phyloP scores from a whole-genome alignment of 768 basidiomycete species.

The Cubamyces sp. region DNA sequence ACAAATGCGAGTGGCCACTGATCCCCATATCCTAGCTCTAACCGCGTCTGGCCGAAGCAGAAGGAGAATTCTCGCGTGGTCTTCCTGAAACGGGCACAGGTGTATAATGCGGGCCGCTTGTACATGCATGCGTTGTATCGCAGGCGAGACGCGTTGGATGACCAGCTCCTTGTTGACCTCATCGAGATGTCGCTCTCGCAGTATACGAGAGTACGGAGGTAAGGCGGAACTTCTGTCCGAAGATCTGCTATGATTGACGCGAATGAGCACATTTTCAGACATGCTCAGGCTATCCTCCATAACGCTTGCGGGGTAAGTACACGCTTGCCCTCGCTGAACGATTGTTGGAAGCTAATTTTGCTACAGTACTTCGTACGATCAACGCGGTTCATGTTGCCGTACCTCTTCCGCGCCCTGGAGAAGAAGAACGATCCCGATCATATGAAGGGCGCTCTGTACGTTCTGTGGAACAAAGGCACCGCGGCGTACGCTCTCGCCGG shows the following conservation, averaged over 20 bases:
- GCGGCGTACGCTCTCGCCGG: constrained; percentile 74
- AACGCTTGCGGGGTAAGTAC: constrained; percentile 63
- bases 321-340: not conserved
- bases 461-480: constrained; percentile 71
- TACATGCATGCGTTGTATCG: constrained; percentile 81
- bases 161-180: constrained; percentile 66
- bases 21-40: constrained; percentile 45
- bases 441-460: constrained; percentile 93
- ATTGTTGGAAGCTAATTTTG: not conserved
- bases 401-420: constrained; percentile 60
- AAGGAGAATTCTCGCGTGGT: constrained; percentile 76
- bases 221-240: constrained; percentile 23
- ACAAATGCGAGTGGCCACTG: not conserved
- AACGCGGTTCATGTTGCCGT: constrained; percentile 64
- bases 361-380: constrained; percentile 71
- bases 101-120: constrained; percentile 75
- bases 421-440: constrained; percentile 87
- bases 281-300: constrained; percentile 68
- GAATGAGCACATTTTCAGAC: constrained; percentile 42
- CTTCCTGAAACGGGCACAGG: constrained; percentile 76
- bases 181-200: constrained; percentile 78
- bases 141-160: constrained; percentile 73
- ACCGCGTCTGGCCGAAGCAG: constrained; percentile 71
- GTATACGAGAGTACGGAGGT: constrained; percentile 80
- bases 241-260: no score